A percentile compares a stretch with the other conserved stretches of the same genome.
Evolutionary conservation across 805 yeast genomes (phyloP).

Genomic region (Saccharomycopsis olivae): DNA sequence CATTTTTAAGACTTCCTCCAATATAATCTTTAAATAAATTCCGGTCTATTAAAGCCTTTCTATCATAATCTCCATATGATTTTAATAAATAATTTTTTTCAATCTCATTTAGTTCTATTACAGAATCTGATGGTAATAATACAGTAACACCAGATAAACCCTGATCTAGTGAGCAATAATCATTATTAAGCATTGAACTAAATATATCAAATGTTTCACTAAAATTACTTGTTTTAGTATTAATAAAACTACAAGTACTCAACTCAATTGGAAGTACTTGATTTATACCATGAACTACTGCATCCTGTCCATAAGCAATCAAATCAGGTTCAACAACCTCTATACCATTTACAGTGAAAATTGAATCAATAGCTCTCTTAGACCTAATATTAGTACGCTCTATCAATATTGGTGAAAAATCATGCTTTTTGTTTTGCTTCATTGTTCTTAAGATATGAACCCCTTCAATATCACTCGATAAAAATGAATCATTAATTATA

Average conservation of each 20-base stretch:
- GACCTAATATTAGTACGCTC: conserved; percentile 14
- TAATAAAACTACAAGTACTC: conserved; percentile 19
- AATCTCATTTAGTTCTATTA: conserved; percentile 29
- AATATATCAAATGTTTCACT: conserved; percentile 1
- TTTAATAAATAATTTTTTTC: conserved; percentile 35
- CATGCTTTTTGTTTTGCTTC: background rate
- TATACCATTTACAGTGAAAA: conserved; percentile 28
- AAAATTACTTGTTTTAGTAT: background rate
- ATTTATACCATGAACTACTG: conserved; percentile 58
- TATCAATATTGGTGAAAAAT: conserved; percentile 26
- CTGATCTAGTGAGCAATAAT: conserved; percentile 1
- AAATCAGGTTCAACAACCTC: conserved; percentile 49
- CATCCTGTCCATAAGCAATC: conserved; percentile 49
- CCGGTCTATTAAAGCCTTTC: conserved; percentile 23
- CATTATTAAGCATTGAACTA: background rate
- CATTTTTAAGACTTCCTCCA: conserved; percentile 31
- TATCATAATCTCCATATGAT: conserved; percentile 25
- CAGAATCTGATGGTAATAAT: conserved; percentile 35
- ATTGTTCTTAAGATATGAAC: conserved; percentile 22
- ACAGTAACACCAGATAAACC: conserved; percentile 29
- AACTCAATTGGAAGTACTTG: conserved; percentile 30
- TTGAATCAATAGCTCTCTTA: conserved; percentile 1
- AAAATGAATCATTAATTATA: conserved; percentile 26
- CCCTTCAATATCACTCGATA: conserved; percentile 24
- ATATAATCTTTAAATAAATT: conserved; percentile 31